Base-by-base conservation (phyloP, 768 basidiomycete species). In the Lentinula detonsa region DNA sequence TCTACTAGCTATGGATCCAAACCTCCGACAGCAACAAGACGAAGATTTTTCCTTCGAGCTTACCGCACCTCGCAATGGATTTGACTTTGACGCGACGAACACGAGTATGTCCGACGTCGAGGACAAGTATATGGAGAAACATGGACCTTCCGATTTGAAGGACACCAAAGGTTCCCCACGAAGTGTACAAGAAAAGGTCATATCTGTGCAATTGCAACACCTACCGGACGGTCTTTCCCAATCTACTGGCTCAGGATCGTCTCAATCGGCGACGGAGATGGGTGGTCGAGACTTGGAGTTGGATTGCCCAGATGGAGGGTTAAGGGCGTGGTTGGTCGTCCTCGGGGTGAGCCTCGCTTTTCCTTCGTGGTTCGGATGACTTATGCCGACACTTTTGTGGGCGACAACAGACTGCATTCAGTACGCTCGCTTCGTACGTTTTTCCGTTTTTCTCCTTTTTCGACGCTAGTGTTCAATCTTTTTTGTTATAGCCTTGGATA, bases 301-400 rank as follows among this genome's bases (percentile, higher is more conserved):
- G 21, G 64, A 65, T 16, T 73, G 66, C 43, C 78, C 77, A 1
- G 78, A 78, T 57, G 78, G 78, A 23, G 77, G 78, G 5, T 56
- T 75, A 40, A 67, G 68, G 37, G 78, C 77, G 0, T 79, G 77
- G 78, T 54, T 74, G 23, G 71, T 75, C 37, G 72, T 76, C 3
- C 40, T 71, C 1, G 77, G 76, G 18, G 78, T 78, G 61, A 13
- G 62, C 43, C 45, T 28, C 51, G 4, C 15, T 28, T 55, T 21
- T 33, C 10, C 28, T 18, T 55, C 15, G 35, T 37, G n/a, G 33
- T n/a, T 5, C 21, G 4, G 34, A 34, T 21, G 10, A 3, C 40
- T 35, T 0, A 28, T 40, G 13, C 13, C 13, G 1, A 5, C 39
- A 2, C 5, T 55, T 18, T 42, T 33, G 11, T 34, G 53, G 18